Conservation (phyloP, 139 green algal species). For the Chlorella ohadii region DNA sequence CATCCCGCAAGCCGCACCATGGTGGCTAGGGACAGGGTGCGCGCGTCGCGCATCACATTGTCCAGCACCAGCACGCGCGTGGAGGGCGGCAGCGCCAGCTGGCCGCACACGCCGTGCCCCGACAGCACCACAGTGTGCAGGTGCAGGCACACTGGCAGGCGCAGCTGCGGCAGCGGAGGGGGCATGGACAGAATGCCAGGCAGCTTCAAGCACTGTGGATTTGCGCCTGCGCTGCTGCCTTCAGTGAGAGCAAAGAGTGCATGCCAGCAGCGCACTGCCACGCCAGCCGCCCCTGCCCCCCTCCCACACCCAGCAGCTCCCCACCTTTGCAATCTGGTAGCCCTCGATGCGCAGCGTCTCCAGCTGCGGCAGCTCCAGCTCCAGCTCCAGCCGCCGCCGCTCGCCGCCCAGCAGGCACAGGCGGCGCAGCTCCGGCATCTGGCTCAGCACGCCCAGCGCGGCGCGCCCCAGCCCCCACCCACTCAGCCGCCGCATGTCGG, state of each 20-base stretch:
- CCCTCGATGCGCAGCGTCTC: constrained; percentile 15
- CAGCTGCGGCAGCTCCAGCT: constrained; percentile 16
- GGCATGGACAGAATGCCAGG: too few relatives aligned
- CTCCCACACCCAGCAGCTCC: too few relatives aligned
- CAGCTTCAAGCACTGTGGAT: too few relatives aligned
- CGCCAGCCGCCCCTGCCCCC: too few relatives aligned
- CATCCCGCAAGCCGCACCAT: not conserved
- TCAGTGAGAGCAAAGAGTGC: too few relatives aligned
- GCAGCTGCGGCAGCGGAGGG: not conserved
- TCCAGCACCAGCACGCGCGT: constrained; percentile 7
- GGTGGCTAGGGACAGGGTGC: constrained; percentile 7
- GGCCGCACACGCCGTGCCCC: constrained; percentile 9
- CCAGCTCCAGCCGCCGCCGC: constrained; percentile 23
- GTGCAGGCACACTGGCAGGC: constrained; percentile 27
- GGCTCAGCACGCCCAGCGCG: not conserved
- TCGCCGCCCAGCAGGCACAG: constrained; percentile 25
- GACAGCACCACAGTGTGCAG: constrained; percentile 23
- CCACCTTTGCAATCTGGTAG: constrained; percentile 17
- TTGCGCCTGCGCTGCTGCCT: too few relatives aligned
- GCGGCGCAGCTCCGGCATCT: not conserved
- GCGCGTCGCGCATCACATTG: constrained; percentile 21
- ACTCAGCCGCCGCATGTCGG: constrained; percentile 2
- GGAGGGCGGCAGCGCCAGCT: constrained; percentile 29
- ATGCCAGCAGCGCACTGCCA: too few relatives aligned
- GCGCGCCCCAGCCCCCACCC: constrained; percentile 4